Conservation (phyloP, 2,329 filamentous ascomycete species). For the Teratosphaeria destructans region DNA sequence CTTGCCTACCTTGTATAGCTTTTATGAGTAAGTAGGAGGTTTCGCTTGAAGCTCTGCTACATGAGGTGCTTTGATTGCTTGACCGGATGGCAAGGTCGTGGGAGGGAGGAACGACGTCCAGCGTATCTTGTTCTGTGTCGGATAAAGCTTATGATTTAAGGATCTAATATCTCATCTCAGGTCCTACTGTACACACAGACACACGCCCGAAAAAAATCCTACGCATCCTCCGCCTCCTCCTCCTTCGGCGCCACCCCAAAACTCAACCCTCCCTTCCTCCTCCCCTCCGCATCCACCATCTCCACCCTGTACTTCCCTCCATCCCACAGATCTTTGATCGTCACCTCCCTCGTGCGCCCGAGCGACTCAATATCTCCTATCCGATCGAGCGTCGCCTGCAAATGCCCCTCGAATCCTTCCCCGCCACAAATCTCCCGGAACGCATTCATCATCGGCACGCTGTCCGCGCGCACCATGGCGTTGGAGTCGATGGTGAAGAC, state of each 20-base stretch:
- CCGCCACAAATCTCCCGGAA: conserved; percentile 73
- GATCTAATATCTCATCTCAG: not conserved
- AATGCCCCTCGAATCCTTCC: conserved; percentile 68
- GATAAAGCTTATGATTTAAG: not conserved
- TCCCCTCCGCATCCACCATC: conserved; percentile 37
- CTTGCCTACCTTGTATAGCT: too few relatives aligned
- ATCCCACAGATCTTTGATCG: conserved; percentile 86
- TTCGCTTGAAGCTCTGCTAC: too few relatives aligned
- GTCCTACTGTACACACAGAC: not conserved
- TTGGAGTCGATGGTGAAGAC: conserved; percentile 86
- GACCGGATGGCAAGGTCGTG: too few relatives aligned
- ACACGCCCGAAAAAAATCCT: not conserved
- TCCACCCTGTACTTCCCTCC: conserved; percentile 67
- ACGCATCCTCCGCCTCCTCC: conserved; percentile 12
- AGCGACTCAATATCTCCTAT: conserved; percentile 91
- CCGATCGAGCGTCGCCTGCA: conserved; percentile 72
- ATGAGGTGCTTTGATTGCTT: too few relatives aligned
- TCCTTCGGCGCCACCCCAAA: conserved; percentile 32
- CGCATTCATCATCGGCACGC: conserved; percentile 90
- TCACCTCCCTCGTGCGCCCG: conserved; percentile 85
- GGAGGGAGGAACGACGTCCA: too few relatives aligned
- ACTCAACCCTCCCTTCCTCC: conserved; percentile 36
- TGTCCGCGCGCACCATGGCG: conserved; percentile 82
- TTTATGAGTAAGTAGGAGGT: too few relatives aligned
- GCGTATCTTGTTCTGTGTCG: too few relatives aligned